Evolutionary conservation across 805 yeast species (phyloP), one percentile per base, ranked within the genome.

Genomic region (Tetrapisispora namnaoensis): DNA sequence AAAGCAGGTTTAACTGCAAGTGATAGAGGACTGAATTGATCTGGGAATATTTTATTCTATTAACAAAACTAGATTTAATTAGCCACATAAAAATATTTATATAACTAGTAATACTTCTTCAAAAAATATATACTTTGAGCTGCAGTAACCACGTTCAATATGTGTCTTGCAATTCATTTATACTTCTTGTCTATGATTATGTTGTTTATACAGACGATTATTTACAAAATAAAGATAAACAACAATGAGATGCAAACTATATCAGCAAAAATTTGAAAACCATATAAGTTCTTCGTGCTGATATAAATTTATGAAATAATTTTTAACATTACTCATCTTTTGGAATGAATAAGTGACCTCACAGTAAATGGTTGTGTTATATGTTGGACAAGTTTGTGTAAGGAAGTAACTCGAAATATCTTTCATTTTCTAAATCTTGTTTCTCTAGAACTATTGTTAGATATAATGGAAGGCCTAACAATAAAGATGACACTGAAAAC

Each of bases 361-460:
- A 7, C 3, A 24, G 4, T 32, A 32, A 32, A 32, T 10, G 13
- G n/a, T 6, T 9, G n/a, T 27, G 22, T 40, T 17, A 40, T 40
- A 40, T n/a, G 18, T 13, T 18, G 11, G 17, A 18, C 9, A 40
- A 27, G 17, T 40, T 40, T 3, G 43, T 40, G 14, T 27, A 40
- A 5, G 43, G 43, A 20, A 83, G 90, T 62, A 84, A 71, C 50
- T 83, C 80, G 76, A 88, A 82, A 66, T 89, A 93, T 73, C 85
- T 87, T 74, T 90, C 97, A 82, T 87, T 78, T 72, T 90, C 97
- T 64, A 83, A 80, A 67, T 89, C 77, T 73, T 91, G 96, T 65
- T 89, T 93, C 72, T 91, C 97, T 51, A 88, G 80, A 60, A 93
- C 75, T 59, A 93, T 85, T 47, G 96, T 83, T 59, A 93, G 74